phyloP scores from a whole-genome alignment of 768 basidiomycete genomes.

The Lyophyllum atratum region DNA sequence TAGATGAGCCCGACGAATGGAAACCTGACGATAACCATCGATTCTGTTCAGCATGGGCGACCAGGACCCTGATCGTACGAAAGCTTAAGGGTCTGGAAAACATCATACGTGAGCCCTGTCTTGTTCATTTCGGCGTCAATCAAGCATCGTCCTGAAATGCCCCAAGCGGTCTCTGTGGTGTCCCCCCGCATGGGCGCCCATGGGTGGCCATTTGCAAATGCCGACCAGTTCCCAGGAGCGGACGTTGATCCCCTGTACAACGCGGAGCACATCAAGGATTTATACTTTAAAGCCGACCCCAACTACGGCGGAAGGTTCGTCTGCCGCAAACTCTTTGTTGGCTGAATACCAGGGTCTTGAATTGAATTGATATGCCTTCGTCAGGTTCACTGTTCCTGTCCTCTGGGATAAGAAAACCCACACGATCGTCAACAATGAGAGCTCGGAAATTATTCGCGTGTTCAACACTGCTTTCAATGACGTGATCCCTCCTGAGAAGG shows the following conservation, averaged over 20 bases:
- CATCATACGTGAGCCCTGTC: conserved; percentile 62
- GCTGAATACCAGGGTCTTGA: background rate
- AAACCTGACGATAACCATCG: conserved; percentile 5
- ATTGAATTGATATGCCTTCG: background rate
- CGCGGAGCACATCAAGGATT: conserved; percentile 74
- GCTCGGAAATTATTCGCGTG: conserved; percentile 92
- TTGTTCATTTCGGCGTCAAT: background rate
- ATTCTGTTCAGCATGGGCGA: conserved; percentile 78
- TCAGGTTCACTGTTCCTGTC: conserved; percentile 85
- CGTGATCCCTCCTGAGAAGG: conserved; percentile 64
- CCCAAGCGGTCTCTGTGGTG: conserved; percentile 72
- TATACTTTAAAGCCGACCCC: conserved; percentile 79
- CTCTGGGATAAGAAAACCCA: conserved; percentile 91
- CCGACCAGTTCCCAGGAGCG: conserved; percentile 68
- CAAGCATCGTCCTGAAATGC: conserved; percentile 9
- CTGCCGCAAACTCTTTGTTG: background rate
- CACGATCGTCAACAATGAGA: conserved; percentile 95
- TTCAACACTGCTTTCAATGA: conserved; percentile 87
- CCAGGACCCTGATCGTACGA: conserved; percentile 83
- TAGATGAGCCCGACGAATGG: conserved; percentile 5
- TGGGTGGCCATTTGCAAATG: conserved; percentile 87
- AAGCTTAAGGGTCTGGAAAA: conserved; percentile 92
- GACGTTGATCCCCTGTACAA: conserved; percentile 76
- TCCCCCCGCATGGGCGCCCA: conserved; percentile 82
- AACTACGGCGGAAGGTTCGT: conserved; percentile 68